Evolutionary conservation across 345 rosid genomes (phyloP).

Genomic region (Pistacia integerrima): DNA sequence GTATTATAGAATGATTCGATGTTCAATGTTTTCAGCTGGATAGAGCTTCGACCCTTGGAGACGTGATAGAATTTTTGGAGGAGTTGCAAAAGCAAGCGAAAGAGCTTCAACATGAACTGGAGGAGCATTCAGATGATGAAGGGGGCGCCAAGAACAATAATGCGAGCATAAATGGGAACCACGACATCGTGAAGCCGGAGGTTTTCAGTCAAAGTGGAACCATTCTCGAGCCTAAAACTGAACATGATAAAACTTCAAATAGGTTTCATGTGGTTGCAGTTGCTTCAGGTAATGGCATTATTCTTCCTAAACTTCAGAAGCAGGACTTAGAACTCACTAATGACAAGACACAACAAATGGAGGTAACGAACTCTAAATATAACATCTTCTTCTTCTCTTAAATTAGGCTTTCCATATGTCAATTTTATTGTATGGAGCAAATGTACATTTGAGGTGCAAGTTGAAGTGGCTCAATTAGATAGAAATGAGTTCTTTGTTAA

Average conservation of each 20-base stretch:
- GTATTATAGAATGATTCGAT: background rate
- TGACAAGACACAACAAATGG: slow-evolving; percentile 91
- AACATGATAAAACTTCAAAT: slow-evolving; percentile 20
- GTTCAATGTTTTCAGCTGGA: slow-evolving; percentile 52
- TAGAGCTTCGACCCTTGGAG: slow-evolving; percentile 88
- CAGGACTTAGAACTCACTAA: slow-evolving; percentile 44
- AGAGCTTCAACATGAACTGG: slow-evolving; percentile 87
- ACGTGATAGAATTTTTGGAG: slow-evolving; percentile 84
- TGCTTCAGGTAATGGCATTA: slow-evolving; percentile 34
- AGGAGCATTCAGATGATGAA: slow-evolving; percentile 74
- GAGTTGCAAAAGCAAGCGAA: slow-evolving; percentile 74
- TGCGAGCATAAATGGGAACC: slow-evolving; percentile 33
- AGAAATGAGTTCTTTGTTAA: slow-evolving; percentile 86
- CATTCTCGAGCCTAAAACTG: slow-evolving; percentile 28
- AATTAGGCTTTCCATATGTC: background rate
- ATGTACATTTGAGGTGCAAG: slow-evolving; percentile 61
- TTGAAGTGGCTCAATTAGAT: slow-evolving; percentile 83
- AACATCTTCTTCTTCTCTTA: background rate
- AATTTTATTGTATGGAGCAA: background rate
- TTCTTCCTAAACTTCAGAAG: slow-evolving; percentile 44
- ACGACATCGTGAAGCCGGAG: slow-evolving; percentile 28
- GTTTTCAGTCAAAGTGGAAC: slow-evolving; percentile 43
- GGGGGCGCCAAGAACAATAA: slow-evolving; percentile 32
- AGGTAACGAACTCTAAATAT: slow-evolving; percentile 39
- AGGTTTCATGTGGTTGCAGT: slow-evolving; percentile 38